Conservation (phyloP, 352 stramenopile genomes). For the Pelagophyceae sp. region DNA sequence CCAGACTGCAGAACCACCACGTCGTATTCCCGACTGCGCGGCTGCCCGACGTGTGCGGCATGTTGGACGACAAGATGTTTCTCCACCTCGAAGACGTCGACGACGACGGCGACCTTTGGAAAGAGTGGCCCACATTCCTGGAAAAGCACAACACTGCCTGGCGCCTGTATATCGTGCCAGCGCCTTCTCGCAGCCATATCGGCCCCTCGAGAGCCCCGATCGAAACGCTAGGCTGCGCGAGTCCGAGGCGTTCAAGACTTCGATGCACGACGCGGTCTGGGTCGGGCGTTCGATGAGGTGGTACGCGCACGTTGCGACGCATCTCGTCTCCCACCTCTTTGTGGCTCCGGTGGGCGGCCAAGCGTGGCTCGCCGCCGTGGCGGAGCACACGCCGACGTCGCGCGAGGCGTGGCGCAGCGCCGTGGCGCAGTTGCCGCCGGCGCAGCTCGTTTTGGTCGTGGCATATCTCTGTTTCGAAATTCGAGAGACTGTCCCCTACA, state of each 20-base stretch:
- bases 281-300: neutral
- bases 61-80: neutral
- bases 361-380: neutral
- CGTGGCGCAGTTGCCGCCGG: neutral
- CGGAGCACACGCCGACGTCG: neutral
- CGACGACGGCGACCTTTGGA: no score
- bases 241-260: neutral
- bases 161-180: no score
- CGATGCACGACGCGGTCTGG: neutral
- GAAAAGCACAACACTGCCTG: no score
- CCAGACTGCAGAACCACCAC: constrained; percentile 1
- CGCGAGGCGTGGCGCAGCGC: neutral
- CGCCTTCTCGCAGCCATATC: neutral
- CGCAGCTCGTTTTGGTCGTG: neutral
- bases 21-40: neutral
- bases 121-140: no score
- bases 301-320: neutral
- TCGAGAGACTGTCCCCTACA: neutral
- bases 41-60: neutral
- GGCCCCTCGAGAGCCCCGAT: neutral
- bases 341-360: neutral
- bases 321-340: neutral
- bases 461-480: neutral
- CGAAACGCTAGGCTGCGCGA: neutral
- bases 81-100: neutral